Percentiles rank a stretch among this genome's conserved stretches.
These are phyloP conservation scores for Panicum virgatum DNA, from an alignment of 202 grass and related monocot species.

Conservation along the genomic window DNA sequence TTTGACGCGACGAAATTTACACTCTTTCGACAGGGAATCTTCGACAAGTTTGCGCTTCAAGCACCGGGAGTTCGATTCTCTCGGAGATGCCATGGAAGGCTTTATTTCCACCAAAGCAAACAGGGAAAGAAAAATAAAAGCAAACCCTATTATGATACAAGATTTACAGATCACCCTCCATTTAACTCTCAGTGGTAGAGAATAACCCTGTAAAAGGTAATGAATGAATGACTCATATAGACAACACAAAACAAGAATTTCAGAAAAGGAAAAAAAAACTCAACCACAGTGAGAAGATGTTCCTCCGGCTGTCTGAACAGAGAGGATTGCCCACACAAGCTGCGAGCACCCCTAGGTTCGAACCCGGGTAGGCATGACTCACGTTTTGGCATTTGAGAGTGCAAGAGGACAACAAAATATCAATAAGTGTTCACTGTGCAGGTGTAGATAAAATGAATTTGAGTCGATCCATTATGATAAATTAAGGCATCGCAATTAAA, in stretches of 20 bases:
- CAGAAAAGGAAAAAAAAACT: neutral
- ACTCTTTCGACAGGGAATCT: conserved; percentile 34
- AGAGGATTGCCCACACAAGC: neutral
- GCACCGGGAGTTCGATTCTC: conserved; percentile 36
- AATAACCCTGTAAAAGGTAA: conserved; percentile 53
- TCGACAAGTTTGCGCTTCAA: conserved; percentile 67
- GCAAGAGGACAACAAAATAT: neutral
- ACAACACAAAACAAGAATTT: conserved; percentile 14
- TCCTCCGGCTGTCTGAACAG: neutral
- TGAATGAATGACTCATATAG: conserved; percentile 28
- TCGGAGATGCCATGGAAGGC: conserved; percentile 34
- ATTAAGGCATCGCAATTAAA: neutral
- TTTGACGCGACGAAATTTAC: conserved; percentile 41
- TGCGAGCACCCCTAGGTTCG: neutral
- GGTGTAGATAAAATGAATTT: neutral
- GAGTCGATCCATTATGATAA: neutral
- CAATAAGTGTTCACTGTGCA: neutral
- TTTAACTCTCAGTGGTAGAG: conserved; percentile 41
- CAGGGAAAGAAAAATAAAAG: conserved; percentile 39
- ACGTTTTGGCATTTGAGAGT: neutral
- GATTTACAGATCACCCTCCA: conserved; percentile 60
- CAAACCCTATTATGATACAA: conserved; percentile 51
- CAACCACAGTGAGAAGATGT: neutral
- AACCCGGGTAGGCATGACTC: neutral
- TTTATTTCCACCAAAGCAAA: conserved; percentile 38